Evolutionary conservation across 441 rosid genomes (phyloP).

Genomic region (Pelargonium fulgidum): DNA sequence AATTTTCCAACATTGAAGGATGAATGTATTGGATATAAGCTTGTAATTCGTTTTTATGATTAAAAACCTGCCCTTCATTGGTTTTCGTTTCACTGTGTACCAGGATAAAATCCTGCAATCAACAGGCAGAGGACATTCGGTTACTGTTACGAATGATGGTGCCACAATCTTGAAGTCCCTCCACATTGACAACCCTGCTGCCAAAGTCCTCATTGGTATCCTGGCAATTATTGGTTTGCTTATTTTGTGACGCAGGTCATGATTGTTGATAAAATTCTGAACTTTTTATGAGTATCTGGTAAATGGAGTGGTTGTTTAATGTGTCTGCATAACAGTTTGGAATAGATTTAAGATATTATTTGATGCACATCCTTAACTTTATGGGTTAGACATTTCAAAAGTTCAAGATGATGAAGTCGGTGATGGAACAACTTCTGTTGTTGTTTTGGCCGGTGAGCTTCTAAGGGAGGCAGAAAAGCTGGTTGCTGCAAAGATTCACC

Average conservation of each 20-base stretch:
- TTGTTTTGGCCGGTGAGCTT: conserved; percentile 94
- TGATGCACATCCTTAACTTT: conserved; percentile 25
- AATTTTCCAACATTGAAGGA: background rate
- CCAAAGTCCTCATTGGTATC: conserved; percentile 94
- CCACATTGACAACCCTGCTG: conserved; percentile 92
- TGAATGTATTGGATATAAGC: background rate
- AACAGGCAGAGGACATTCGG: conserved; percentile 70
- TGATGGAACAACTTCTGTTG: conserved; percentile 98
- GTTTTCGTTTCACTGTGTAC: background rate
- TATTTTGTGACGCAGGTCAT: background rate
- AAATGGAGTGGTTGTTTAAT: background rate
- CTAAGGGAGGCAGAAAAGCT: conserved; percentile 96
- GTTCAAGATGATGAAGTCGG: conserved; percentile 99
- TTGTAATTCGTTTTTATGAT: background rate
- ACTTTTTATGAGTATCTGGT: background rate
- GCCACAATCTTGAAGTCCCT: conserved; percentile 93
- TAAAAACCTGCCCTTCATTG: conserved; percentile 13
- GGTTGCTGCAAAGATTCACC: conserved; percentile 86
- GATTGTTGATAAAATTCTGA: background rate
- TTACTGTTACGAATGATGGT: conserved; percentile 94
- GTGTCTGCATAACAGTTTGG: background rate
- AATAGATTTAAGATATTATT: conserved; percentile 9
- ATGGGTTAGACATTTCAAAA: conserved; percentile 72
- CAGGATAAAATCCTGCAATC: conserved; percentile 96
- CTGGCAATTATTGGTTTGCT: conserved; percentile 15